phyloP scores from a whole-genome alignment of 31 red algal species.

The Asparagopsis taxiformis region DNA sequence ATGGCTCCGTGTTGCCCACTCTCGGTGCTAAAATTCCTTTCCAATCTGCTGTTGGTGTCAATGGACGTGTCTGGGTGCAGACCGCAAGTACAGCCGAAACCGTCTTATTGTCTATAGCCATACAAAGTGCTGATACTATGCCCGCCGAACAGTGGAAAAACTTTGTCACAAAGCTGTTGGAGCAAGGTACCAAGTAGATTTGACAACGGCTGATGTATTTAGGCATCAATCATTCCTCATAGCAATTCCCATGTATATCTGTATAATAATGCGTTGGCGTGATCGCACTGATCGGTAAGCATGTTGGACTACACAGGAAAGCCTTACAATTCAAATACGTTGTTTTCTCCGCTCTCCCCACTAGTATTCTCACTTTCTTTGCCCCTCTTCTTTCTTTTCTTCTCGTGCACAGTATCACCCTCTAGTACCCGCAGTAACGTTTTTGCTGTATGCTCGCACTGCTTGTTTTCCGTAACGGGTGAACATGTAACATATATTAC shows the following conservation, averaged over 20 bases:
- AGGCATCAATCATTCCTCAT: too few relatives aligned
- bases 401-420: not conserved
- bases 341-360: too few relatives aligned
- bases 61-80: conserved; percentile 86
- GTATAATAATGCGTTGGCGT: too few relatives aligned
- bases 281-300: too few relatives aligned
- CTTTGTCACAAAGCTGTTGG: conserved; percentile 49
- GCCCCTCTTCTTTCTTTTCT: too few relatives aligned
- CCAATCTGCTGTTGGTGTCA: conserved; percentile 81
- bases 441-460: conserved; percentile 22
- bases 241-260: too few relatives aligned
- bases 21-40: conserved; percentile 64
- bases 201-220: too few relatives aligned
- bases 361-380: too few relatives aligned
- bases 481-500: conserved; percentile 81
- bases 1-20: conserved; percentile 25
- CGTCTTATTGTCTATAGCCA: conserved; percentile 43
- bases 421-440: conserved; percentile 14
- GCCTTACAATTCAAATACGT: too few relatives aligned
- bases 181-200: too few relatives aligned
- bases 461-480: conserved; percentile 36
- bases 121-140: conserved; percentile 54
- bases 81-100: conserved; percentile 25
- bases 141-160: conserved; percentile 46
- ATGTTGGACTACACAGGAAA: too few relatives aligned